These are phyloP conservation scores for Sporothrix globosa DNA, from an alignment of 2,329 filamentous ascomycete genomes.

Conservation along the genomic window DNA sequence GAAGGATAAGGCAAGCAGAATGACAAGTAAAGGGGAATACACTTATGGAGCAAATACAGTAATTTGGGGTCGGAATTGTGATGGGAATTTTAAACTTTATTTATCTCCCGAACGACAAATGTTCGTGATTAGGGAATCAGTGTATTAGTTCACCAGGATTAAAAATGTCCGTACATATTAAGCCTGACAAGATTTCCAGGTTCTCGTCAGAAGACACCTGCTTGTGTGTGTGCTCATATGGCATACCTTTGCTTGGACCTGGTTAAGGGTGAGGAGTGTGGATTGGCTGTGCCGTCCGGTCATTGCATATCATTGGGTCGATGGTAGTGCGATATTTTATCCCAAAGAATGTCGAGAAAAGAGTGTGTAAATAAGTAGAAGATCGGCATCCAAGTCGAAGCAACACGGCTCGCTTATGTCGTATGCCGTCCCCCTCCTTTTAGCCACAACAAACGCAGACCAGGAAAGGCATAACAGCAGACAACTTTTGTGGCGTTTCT, in stretches of 20 bases:
- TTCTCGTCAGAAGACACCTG: not conserved
- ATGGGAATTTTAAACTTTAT: not conserved
- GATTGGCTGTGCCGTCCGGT: constrained; percentile 12
- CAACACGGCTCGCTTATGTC: constrained; percentile 4
- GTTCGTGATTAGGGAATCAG: not conserved
- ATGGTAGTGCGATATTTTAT: not conserved
- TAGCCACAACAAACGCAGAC: not conserved
- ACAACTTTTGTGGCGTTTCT: not conserved
- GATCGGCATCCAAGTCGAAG: too few species aligned
- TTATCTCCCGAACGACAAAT: not conserved
- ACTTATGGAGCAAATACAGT: not conserved
- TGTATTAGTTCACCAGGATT: too few species aligned
- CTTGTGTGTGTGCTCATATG: constrained; percentile 7
- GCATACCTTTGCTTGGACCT: constrained; percentile 21
- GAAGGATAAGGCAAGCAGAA: not conserved
- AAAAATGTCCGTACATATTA: not conserved
- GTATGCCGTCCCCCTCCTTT: not conserved
- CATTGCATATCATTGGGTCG: not conserved
- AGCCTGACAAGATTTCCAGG: not conserved
- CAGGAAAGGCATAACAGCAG: not conserved
- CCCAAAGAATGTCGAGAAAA: not conserved
- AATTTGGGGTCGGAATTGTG: not conserved
- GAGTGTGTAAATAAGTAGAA: too few species aligned
- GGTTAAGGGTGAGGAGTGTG: not conserved
- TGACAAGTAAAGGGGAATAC: not conserved